Evolutionary conservation across 179 eudicot species (phyloP).

Genomic region (Spinacia oleracea): DNA sequence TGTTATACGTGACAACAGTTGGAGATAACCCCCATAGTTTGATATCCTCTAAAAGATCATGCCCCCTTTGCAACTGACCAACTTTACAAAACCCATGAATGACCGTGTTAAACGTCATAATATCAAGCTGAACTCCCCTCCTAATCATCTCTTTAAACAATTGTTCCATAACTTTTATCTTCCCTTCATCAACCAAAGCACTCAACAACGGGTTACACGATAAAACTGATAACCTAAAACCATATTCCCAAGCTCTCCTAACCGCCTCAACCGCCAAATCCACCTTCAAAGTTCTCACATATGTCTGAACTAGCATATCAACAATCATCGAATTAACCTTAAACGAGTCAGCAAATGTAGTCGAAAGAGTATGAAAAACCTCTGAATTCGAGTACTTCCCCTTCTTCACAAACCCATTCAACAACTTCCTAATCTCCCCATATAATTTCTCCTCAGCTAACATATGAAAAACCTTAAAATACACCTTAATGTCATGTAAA

Average conservation of each 20-base stretch:
- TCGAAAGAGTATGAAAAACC: conserved; percentile 42
- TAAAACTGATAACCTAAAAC: conserved; percentile 45
- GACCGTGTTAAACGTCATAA: conserved; percentile 52
- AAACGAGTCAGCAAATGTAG: conserved; percentile 28
- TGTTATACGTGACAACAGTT: conserved; percentile 59
- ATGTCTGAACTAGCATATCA: conserved; percentile 53
- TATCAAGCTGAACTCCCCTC: conserved; percentile 49
- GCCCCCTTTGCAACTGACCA: conserved; percentile 55
- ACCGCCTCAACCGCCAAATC: conserved; percentile 53
- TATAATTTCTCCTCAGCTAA: conserved; percentile 38
- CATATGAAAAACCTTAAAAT: conserved; percentile 38
- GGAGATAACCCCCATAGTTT: conserved; percentile 53
- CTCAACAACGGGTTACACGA: conserved; percentile 57
- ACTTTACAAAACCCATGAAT: conserved; percentile 55
- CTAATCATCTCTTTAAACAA: conserved; percentile 57
- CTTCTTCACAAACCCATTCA: conserved; percentile 37
- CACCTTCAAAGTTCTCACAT: conserved; percentile 38
- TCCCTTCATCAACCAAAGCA: conserved; percentile 50
- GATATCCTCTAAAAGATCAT: conserved; percentile 62
- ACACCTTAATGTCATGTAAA: conserved; percentile 36
- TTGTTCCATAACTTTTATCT: conserved; percentile 39
- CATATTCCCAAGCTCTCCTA: conserved; percentile 60
- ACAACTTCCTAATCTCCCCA: conserved; percentile 45
- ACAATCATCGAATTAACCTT: conserved; percentile 38
- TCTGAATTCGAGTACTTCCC: conserved; percentile 36